These are phyloP conservation scores for Anthracocystis panici-leucophaei DNA, from an alignment of 1,284 basidiomycete species.

Conservation along the genomic window DNA sequence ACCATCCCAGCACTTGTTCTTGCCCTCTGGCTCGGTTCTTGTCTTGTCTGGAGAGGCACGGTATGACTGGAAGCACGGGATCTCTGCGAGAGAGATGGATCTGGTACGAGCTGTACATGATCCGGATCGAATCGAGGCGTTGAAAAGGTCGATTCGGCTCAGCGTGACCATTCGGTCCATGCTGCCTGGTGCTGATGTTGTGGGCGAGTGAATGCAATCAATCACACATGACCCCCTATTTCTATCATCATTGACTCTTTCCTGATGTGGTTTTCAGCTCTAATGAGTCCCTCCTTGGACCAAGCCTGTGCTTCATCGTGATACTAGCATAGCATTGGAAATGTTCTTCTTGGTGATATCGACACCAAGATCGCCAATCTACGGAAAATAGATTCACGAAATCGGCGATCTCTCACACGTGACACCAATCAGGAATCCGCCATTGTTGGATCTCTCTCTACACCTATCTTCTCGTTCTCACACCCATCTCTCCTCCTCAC, in stretches of 20 bases:
- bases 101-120: conserved; percentile 9
- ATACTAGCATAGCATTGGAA: not conserved
- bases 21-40: conserved; percentile 70
- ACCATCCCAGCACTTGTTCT: conserved; percentile 58
- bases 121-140: not conserved
- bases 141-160: conserved; percentile 40
- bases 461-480: not conserved
- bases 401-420: conserved; percentile 11
- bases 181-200: conserved; percentile 52
- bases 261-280: no score
- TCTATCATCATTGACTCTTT: no score
- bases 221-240: no score
- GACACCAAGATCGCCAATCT: not conserved
- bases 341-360: not conserved
- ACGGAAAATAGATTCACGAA: not conserved
- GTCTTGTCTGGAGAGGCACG: conserved; percentile 70
- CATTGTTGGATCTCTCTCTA: not conserved
- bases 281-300: no score
- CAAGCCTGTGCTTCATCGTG: not conserved
- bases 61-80: conserved; percentile 72
- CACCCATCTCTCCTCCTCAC: not conserved
- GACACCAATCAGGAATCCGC: conserved; percentile 1
- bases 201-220: conserved; percentile 21
- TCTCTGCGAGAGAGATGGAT: conserved; percentile 52
- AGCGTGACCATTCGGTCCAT: conserved; percentile 59